These are phyloP conservation scores for Neopestalotiopsis clavispora DNA, from an alignment of 2,329 filamentous ascomycete species.

Conservation along the genomic window DNA sequence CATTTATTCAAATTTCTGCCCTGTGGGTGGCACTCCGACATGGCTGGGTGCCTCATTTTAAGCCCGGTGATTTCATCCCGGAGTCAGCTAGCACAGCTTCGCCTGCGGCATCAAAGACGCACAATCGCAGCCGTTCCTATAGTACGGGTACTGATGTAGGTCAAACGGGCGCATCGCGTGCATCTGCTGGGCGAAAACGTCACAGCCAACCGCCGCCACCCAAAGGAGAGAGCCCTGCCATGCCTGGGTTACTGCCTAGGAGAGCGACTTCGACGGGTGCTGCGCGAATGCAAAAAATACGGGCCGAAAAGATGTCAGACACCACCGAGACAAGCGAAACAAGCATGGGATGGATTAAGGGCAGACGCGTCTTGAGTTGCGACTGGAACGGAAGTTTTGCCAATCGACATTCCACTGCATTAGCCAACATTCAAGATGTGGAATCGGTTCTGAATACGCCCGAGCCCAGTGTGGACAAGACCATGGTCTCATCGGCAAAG, in stretches of 20 bases:
- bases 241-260: constrained; percentile 34
- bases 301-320: constrained; percentile 22
- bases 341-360: constrained; percentile 15
- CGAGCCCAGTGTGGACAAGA: background rate
- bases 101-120: background rate
- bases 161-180: constrained; percentile 20
- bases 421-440: constrained; percentile 6
- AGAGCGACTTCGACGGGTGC: constrained; percentile 52
- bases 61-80: constrained; percentile 32
- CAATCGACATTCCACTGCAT: constrained; percentile 21
- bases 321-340: constrained; percentile 19
- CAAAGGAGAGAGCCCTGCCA: background rate
- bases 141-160: constrained; percentile 23
- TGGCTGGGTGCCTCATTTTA: constrained; percentile 46
- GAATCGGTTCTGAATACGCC: background rate
- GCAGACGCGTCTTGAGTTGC: constrained; percentile 33
- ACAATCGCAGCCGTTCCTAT: constrained; percentile 17
- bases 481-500: background rate
- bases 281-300: constrained; percentile 49
- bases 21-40: constrained; percentile 56
- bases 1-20: constrained; percentile 56
- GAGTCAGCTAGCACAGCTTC: constrained; percentile 11
- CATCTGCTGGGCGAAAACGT: constrained; percentile 22
- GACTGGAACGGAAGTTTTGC: constrained; percentile 31
- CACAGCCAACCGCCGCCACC: constrained; percentile 19